Conservation (phyloP, 176 grass and related monocot genomes). For the Zoysia pacifica region DNA sequence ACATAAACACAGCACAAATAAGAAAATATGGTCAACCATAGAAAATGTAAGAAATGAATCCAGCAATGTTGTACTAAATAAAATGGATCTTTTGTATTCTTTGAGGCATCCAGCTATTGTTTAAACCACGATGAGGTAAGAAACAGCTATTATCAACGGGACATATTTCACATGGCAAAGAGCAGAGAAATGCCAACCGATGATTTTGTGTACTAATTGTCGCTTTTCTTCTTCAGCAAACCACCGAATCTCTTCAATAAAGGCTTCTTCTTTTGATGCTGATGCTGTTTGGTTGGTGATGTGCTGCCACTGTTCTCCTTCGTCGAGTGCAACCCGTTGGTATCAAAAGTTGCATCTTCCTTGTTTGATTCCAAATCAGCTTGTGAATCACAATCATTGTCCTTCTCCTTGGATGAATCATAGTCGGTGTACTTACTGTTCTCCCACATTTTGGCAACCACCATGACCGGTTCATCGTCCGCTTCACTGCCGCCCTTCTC, state of each 20-base stretch:
- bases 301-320: conserved; percentile 35
- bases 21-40: conserved; percentile 46
- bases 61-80: conserved; percentile 31
- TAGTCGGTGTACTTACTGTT: conserved; percentile 59
- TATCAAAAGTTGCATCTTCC: conserved; percentile 46
- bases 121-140: conserved; percentile 33
- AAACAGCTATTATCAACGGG: conserved; percentile 41
- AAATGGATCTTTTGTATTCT: conserved; percentile 46
- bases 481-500: conserved; percentile 38
- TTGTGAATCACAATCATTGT: conserved; percentile 43
- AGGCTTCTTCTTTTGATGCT: conserved; percentile 84
- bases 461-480: conserved; percentile 54
- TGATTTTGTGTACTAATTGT: conserved; percentile 52
- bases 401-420: conserved; percentile 51
- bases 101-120: conserved; percentile 37
- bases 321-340: conserved; percentile 36
- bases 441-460: conserved; percentile 60
- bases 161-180: conserved; percentile 44
- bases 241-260: conserved; percentile 78
- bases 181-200: conserved; percentile 33
- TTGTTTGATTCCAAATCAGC: conserved; percentile 64
- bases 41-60: conserved; percentile 29
- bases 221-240: conserved; percentile 82
- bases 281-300: conserved; percentile 55
- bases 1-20: conserved; percentile 19